Base-by-base conservation (phyloP, 768 basidiomycete genomes). In the Naganishia randhawae region DNA sequence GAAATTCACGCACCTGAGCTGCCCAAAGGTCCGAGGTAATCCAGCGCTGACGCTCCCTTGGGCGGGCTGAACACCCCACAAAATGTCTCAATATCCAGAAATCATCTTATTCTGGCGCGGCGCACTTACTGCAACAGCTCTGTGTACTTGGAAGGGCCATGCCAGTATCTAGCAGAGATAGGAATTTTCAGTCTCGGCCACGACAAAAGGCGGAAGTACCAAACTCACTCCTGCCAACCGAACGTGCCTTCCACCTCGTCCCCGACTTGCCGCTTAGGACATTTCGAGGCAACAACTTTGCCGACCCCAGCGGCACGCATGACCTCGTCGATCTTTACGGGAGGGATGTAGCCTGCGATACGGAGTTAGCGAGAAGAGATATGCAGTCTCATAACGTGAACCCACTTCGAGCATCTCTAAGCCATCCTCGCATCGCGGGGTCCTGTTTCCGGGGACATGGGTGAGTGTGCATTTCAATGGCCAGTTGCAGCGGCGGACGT, bases 1-100 rank as follows among this genome's bases (percentile, higher is more conserved):
- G 19, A 37, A 2, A 17, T 11, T 16, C 19, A 73, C 85, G 32
- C 72, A 89, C 90, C 91, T 13, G 87, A 83, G 51, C 78, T 75
- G 22, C 94, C 92, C n/a, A 95, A 83, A 1, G 86, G 85, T 31
- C 90, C 90, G 61, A 96, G 80, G 79, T 87, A 89, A 76, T 95
- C 93, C n/a, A 93, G 79, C 2, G 85, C 76, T 41, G 85, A 81
- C 0, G 84, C 82, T 13, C 90, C 90, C 48, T 83, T 80, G 11
- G 85, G 86, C 11, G 72, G 69, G 3, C 77, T 77, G 33, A 3
- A 16, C 2, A 16, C 10, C 1, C 33, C 39, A 11, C 9, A n/a
- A 25, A 7, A 25, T 29, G 3, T 8, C n/a, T 29, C n/a, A 52
- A 14, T 2, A 52, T 42, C 39, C 41, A 19, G 2, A 9, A 0